Evolutionary conservation across 2,329 filamentous ascomycete genomes (phyloP), one percentile per base, ranked within the genome.

Genomic region (Alternaria hordeiaustralica): DNA sequence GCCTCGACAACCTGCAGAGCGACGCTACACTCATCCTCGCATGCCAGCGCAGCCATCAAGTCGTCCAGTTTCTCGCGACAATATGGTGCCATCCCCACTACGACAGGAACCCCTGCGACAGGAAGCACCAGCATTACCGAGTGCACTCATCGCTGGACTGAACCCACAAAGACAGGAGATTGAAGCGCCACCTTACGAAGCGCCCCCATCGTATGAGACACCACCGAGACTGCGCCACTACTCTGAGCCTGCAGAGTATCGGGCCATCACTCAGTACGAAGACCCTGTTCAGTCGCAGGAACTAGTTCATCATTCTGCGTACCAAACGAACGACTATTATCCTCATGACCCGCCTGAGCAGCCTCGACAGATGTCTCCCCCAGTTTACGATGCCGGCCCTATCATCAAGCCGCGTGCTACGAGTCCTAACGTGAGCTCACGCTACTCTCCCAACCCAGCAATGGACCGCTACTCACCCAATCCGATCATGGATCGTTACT

Each of bases 341-440:
- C 81, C 84, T 41, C 81, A 84, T 61, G 82, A 75, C 12, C 71
- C 78, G 2, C 78, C 76, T 11, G 76, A 80, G 57, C 75, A 80
- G 64, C 77, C 77, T 5, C 71, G 70, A 21, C 75, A 73, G 23
- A 74, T 68, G 11, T 78, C 77, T 78, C 67, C 77, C 77, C 67
- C 77, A 2, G 57, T 72, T 10, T 77, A 79, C 3, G 78, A 84
- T 5, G 73, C 80, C 5, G 83, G 78, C 3, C 78, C 80, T 9
- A 74, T 82, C 18, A 74, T 82, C 58, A 83, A 81, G 65, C 80
- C 79, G n/a, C 78, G 81, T 30, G 80, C 78, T 15, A 76, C 80
- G 56, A 86, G 82, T 47, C 85, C 85, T 13, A 78, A 75, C 8
- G 75, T 68, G 9, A 76, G 64, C 46, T 75, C 75, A 7, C 60